phyloP scores from a whole-genome alignment of 192 early-diverging fungal species.

The Podila epicladia region DNA sequence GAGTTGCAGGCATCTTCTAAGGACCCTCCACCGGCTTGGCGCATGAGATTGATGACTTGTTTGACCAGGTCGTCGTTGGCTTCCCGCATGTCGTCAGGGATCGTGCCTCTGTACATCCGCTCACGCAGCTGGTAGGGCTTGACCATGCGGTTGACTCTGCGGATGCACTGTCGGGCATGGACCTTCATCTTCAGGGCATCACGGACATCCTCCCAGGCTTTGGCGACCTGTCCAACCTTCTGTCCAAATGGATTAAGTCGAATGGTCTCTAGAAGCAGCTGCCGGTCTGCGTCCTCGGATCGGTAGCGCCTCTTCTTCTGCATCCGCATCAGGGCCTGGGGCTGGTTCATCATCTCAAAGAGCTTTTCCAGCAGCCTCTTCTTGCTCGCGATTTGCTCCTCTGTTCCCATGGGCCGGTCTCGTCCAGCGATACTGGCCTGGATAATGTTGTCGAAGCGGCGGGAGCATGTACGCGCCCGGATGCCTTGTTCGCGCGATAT shows the following conservation, averaged over 20 bases:
- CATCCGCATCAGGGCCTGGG: slow-evolving; percentile 45
- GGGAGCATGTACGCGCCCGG: slow-evolving; percentile 41
- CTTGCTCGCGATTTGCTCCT: slow-evolving; percentile 39
- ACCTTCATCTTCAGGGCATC: slow-evolving; percentile 49
- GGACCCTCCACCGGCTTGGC: slow-evolving; percentile 15
- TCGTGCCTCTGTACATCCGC: slow-evolving; percentile 43
- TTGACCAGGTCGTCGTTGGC: slow-evolving; percentile 44
- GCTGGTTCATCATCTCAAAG: slow-evolving; percentile 51
- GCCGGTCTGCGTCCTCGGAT: slow-evolving; percentile 45
- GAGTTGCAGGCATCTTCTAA: slow-evolving; percentile 34
- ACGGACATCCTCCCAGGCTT: slow-evolving; percentile 49
- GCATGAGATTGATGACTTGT: slow-evolving; percentile 39
- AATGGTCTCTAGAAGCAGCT: slow-evolving; percentile 29
- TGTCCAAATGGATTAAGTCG: slow-evolving; percentile 47
- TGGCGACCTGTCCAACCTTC: slow-evolving; percentile 47
- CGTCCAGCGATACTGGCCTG: slow-evolving; percentile 47
- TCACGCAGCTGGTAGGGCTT: slow-evolving; percentile 47
- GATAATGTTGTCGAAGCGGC: slow-evolving; percentile 48
- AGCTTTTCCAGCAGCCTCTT: slow-evolving; percentile 39
- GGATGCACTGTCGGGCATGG: slow-evolving; percentile 47
- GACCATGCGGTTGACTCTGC: slow-evolving; percentile 45
- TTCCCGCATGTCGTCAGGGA: slow-evolving; percentile 43
- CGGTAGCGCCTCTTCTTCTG: slow-evolving; percentile 49
- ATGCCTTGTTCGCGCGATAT: slow-evolving; percentile 43
- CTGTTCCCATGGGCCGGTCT: slow-evolving; percentile 35